Evolutionary conservation across 2,329 filamentous ascomycete species (phyloP).

Genomic region (Neurospora crassa): DNA sequence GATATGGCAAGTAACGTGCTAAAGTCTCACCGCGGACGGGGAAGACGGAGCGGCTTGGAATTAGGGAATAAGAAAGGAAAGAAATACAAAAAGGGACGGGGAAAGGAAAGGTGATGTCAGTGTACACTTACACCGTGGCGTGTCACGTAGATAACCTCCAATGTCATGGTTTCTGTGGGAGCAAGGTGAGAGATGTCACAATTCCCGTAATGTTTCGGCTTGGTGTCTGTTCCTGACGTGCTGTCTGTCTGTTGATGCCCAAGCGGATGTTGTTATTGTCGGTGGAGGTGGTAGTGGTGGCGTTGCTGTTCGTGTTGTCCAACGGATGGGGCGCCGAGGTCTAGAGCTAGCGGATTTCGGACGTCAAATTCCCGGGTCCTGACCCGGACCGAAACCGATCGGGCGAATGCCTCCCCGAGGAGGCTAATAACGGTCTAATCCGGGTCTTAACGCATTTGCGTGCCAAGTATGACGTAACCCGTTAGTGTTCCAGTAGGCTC

Average conservation of each 20-base stretch:
- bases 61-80: not conserved
- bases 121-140: slow-evolving; percentile 59
- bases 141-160: slow-evolving; percentile 64
- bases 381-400: not conserved
- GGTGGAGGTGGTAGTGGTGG: too few species aligned
- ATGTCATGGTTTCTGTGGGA: slow-evolving; percentile 27
- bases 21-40: not conserved
- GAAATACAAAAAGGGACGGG: not conserved
- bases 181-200: not conserved
- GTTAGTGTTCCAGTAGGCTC: not conserved
- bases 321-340: not conserved
- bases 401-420: not conserved
- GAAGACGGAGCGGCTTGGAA: not conserved
- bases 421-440: not conserved
- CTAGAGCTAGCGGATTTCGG: not conserved
- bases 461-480: not conserved
- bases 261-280: not conserved
- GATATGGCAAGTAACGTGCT: not conserved
- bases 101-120: slow-evolving; percentile 5
- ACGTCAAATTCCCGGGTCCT: not conserved
- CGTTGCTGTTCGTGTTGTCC: too few species aligned
- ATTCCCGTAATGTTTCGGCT: not conserved
- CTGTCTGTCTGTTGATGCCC: not conserved
- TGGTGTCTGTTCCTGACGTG: not conserved
- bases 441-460: not conserved